These are phyloP conservation scores for Fusarium algeriense DNA, from an alignment of 2,329 filamentous ascomycete species.

Conservation along the genomic window DNA sequence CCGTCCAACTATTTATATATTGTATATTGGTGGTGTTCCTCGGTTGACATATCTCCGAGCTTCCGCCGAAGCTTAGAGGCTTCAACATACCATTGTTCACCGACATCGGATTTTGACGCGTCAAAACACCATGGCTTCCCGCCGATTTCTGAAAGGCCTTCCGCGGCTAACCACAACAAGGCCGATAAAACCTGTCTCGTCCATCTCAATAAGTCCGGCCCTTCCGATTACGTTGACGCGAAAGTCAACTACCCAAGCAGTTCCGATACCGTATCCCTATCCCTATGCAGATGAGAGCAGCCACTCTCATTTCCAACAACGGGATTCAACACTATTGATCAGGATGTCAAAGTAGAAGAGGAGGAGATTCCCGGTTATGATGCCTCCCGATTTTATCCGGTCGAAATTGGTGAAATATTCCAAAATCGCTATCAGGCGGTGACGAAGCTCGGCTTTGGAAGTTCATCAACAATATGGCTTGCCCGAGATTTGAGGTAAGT, in stretches of 20 bases:
- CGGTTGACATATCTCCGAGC: background rate
- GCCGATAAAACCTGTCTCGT: accelerated
- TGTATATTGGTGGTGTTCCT: background rate
- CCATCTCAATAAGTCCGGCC: background rate
- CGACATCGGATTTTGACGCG: accelerated
- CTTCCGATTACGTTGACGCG: background rate
- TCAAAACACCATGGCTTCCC: background rate
- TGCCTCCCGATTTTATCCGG: constrained; percentile 54
- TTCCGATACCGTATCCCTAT: background rate
- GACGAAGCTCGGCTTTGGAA: constrained; percentile 57
- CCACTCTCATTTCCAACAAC: background rate
- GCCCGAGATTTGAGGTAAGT: constrained; percentile 41
- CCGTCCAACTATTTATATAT: background rate
- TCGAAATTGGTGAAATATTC: constrained; percentile 54
- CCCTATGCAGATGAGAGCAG: background rate
- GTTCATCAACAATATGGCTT: constrained; percentile 59
- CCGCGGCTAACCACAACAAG: accelerated
- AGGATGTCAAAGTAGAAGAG: constrained; percentile 48
- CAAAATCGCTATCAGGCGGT: constrained; percentile 53
- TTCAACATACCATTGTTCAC: background rate
- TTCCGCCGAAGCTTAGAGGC: background rate
- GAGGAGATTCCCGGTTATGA: constrained; percentile 53
- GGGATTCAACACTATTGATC: background rate
- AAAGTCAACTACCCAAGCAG: background rate
- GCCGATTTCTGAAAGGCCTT: accelerated